Evolutionary conservation across 208 protist species (phyloP).

Genomic region (Tetramitus jugosus): DNA sequence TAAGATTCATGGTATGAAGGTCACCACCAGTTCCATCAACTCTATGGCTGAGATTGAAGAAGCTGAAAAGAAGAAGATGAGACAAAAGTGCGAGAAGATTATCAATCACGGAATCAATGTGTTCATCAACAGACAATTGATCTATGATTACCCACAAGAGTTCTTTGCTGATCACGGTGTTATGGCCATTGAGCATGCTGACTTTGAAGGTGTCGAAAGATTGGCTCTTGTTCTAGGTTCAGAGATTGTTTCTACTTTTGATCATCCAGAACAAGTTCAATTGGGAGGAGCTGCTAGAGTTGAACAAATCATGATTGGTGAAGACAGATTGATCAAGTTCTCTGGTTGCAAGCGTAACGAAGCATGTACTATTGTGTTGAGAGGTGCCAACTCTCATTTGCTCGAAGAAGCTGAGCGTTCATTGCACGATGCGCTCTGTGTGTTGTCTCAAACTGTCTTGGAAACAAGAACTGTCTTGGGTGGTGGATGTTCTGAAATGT

Average conservation of each 20-base stretch:
- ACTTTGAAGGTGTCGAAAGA: constrained; percentile 96
- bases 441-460: constrained; percentile 90
- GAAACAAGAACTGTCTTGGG: constrained; percentile 90
- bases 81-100: constrained; percentile 89
- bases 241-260: constrained; percentile 99
- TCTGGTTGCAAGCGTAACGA: constrained; percentile 81
- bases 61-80: constrained; percentile 91
- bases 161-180: constrained; percentile 91
- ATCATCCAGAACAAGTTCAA: constrained; percentile 84
- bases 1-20: constrained; percentile 58
- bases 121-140: constrained; percentile 99
- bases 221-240: constrained; percentile 86
- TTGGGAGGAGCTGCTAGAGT: constrained; percentile 89
- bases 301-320: constrained; percentile 96
- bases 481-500: constrained; percentile 94
- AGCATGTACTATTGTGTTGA: constrained; percentile 98
- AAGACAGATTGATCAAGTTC: constrained; percentile 96
- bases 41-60: constrained; percentile 94
- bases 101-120: constrained; percentile 89
- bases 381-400: constrained; percentile 95
- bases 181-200: constrained; percentile 98
- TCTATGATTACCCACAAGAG: constrained; percentile 99
- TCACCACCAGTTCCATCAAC: constrained; percentile 73
- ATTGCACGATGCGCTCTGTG: constrained; percentile 98
- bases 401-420: constrained; percentile 98